Evolutionary conservation across 176 grass and related monocot species (phyloP).

Genomic region (Zoysia pacifica): DNA sequence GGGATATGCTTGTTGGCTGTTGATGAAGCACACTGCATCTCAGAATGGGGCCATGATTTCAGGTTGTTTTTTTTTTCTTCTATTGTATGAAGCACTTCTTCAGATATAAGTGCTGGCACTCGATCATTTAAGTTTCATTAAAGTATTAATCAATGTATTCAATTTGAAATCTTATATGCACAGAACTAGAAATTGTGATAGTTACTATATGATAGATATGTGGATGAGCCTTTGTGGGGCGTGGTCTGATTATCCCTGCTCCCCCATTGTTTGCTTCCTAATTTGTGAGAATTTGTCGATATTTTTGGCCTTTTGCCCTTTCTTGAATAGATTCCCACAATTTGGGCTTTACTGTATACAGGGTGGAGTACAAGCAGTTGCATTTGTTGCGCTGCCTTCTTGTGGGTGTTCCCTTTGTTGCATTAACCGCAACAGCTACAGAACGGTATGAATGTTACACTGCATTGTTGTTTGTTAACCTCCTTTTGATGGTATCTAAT

Average conservation of each 20-base stretch:
- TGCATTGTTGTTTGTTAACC: slow-evolving; percentile 2
- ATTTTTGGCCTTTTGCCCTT: neutral
- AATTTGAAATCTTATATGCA: slow-evolving; percentile 20
- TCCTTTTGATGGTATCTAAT: slow-evolving; percentile 19
- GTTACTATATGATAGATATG: neutral
- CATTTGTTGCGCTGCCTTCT: slow-evolving; percentile 70
- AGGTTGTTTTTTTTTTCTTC: slow-evolving; percentile 48
- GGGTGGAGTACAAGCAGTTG: slow-evolving; percentile 82
- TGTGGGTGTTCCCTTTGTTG: slow-evolving; percentile 80
- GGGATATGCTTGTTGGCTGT: slow-evolving; percentile 90
- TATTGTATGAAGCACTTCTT: neutral
- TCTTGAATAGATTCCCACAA: neutral
- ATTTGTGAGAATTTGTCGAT: neutral
- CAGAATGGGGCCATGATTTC: slow-evolving; percentile 99
- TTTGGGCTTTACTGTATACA: slow-evolving; percentile 43
- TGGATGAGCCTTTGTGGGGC: neutral
- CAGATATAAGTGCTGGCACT: neutral
- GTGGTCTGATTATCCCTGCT: neutral
- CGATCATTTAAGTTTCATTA: neutral
- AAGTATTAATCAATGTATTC: neutral
- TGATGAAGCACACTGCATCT: slow-evolving; percentile 98
- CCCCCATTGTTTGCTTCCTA: neutral
- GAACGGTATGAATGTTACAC: slow-evolving; percentile 58
- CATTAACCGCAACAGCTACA: slow-evolving; percentile 93
- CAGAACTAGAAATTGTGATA: neutral